phyloP scores from a whole-genome alignment of 2,329 filamentous ascomycete species.

The Penicillium sclerotigenum region DNA sequence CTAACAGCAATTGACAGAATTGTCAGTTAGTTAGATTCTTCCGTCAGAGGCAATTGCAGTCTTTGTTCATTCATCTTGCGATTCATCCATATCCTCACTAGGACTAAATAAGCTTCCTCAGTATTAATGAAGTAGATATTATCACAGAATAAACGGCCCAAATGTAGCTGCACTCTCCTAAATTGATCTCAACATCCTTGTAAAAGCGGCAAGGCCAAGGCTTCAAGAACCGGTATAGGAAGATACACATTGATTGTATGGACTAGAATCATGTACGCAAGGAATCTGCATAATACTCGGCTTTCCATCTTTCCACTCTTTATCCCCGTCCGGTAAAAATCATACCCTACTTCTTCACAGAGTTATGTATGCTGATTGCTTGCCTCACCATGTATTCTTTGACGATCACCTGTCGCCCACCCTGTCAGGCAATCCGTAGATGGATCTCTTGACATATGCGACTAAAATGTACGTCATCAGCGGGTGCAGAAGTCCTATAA shows the following conservation, averaged over 20 bases:
- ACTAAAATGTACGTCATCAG: not conserved
- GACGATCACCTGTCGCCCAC: conserved; percentile 8
- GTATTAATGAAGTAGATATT: not conserved
- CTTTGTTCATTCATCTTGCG: not conserved
- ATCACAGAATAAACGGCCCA: not conserved
- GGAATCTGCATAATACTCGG: not conserved
- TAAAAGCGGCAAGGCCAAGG: not conserved
- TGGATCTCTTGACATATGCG: not conserved
- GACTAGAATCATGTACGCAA: not conserved
- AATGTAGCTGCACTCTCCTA: not conserved
- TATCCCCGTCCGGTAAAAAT: conserved; percentile 7
- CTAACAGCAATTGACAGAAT: too few relatives aligned
- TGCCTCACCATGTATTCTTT: not conserved
- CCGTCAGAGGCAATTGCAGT: too few relatives aligned
- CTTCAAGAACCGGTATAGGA: not conserved
- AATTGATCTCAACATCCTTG: too few relatives aligned
- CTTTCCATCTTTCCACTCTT: not conserved
- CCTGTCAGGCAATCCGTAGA: not conserved
- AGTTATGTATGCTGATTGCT: not conserved
- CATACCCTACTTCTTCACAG: conserved; percentile 3
- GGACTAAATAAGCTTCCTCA: too few relatives aligned
- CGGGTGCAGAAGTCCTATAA: not conserved
- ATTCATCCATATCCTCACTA: too few relatives aligned
- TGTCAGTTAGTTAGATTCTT: too few relatives aligned
- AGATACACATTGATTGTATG: not conserved